Conservation (phyloP, 2,329 filamentous ascomycete genomes). For the Apiospora rasikravindrae region DNA sequence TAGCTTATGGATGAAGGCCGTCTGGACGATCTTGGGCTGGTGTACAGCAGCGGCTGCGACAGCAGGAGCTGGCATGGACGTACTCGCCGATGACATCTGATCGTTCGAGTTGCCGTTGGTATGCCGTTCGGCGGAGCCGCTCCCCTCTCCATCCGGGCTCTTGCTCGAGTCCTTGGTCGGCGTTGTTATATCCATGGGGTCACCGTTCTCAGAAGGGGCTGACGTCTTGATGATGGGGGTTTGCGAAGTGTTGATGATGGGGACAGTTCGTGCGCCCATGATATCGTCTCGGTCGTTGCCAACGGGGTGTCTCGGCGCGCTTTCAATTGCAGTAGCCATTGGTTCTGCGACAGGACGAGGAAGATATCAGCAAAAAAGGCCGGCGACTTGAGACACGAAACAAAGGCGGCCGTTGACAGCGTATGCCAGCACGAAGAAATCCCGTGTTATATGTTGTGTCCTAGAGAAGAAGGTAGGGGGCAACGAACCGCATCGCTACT, state of each 20-base stretch:
- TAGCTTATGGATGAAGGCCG: conserved; percentile 97
- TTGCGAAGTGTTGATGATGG: conserved; percentile 53
- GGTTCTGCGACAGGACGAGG: conserved; percentile 42
- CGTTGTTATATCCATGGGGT: conserved; percentile 67
- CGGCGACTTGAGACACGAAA: not conserved
- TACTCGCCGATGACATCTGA: conserved; percentile 36
- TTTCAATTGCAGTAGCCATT: conserved; percentile 61
- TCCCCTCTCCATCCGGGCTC: conserved; percentile 48
- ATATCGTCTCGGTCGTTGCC: conserved; percentile 49
- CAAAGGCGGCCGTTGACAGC: conserved; percentile 14
- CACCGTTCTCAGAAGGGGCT: conserved; percentile 57
- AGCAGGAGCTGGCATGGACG: conserved; percentile 57
- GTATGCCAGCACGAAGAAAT: conserved; percentile 1
- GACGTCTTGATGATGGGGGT: conserved; percentile 64
- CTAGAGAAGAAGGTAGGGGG: conserved; percentile 5
- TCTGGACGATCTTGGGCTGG: conserved; percentile 97
- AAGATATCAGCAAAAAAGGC: conserved; percentile 19
- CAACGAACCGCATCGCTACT: conserved; percentile 16
- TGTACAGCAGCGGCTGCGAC: conserved; percentile 78
- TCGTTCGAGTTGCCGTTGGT: conserved; percentile 42
- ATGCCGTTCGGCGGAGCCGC: conserved; percentile 43
- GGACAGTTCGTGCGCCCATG: conserved; percentile 60
- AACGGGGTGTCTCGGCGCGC: conserved; percentile 50
- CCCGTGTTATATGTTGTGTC: not conserved
- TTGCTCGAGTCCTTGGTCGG: conserved; percentile 55